Evolutionary conservation across 371 early-diverging fungal genomes (phyloP).

Genomic region (Mortierella sp.): DNA sequence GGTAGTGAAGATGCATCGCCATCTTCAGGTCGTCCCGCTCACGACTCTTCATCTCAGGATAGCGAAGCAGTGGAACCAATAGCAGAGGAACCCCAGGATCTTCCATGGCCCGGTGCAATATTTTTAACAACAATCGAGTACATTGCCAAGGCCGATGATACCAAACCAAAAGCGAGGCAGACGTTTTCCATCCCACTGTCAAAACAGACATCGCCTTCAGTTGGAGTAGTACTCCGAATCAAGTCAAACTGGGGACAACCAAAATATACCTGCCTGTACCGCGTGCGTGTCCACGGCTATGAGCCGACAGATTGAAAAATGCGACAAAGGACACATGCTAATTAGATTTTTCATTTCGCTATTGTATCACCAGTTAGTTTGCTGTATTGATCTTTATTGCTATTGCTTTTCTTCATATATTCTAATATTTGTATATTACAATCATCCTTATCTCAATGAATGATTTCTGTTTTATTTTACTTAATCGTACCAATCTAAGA

Average conservation of each 20-base stretch:
- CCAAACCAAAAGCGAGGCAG: slow-evolving; percentile 48
- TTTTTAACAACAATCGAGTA: slow-evolving; percentile 38
- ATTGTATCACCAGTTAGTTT: not conserved
- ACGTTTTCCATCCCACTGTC: slow-evolving; percentile 58
- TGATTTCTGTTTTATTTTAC: slow-evolving; percentile 6
- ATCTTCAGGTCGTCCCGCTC: not conserved
- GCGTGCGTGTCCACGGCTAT: slow-evolving; percentile 81
- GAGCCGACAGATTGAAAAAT: slow-evolving; percentile 11
- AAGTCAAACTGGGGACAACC: slow-evolving; percentile 83
- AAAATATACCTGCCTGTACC: slow-evolving; percentile 83
- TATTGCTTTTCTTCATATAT: not conserved
- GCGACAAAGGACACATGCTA: not conserved
- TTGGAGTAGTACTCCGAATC: slow-evolving; percentile 61
- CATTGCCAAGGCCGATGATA: slow-evolving; percentile 26
- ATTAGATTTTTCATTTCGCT: no score
- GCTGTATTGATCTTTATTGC: not conserved
- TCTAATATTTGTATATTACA: not conserved
- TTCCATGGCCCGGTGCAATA: slow-evolving; percentile 38
- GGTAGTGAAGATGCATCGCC: slow-evolving; percentile 32
- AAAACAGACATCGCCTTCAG: slow-evolving; percentile 41
- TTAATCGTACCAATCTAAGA: slow-evolving; percentile 83
- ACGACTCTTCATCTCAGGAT: not conserved
- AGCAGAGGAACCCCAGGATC: slow-evolving; percentile 8
- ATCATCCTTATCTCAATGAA: not conserved
- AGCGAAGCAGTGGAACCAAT: not conserved